phyloP scores from a whole-genome alignment of 2,329 filamentous ascomycete genomes.

The Parastagonospora avenae region DNA sequence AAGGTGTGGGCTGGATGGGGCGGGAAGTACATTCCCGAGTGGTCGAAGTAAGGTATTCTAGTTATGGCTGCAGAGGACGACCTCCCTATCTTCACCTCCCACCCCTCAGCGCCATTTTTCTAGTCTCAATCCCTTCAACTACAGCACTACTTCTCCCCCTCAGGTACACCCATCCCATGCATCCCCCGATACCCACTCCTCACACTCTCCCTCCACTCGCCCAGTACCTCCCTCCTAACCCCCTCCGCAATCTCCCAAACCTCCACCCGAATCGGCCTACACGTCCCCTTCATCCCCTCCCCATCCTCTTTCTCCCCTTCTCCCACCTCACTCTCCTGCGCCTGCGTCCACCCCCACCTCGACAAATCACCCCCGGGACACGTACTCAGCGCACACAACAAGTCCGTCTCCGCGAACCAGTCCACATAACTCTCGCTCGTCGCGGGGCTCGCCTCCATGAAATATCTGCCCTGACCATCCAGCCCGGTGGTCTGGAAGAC shows the following conservation, averaged over 20 bases:
- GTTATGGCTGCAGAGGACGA: too few species aligned
- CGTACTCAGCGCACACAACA: constrained; percentile 69
- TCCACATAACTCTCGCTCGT: constrained; percentile 61
- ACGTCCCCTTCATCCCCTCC: constrained; percentile 63
- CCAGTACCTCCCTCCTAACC: constrained; percentile 36
- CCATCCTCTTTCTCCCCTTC: too few species aligned
- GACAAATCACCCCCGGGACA: constrained; percentile 83
- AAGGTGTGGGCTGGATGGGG: too few species aligned
- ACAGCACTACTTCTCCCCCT: constrained; percentile 36
- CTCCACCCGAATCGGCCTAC: constrained; percentile 75
- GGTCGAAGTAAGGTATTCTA: too few species aligned
- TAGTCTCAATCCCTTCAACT: too few species aligned
- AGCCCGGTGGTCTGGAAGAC: constrained; percentile 84
- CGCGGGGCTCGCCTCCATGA: constrained; percentile 61
- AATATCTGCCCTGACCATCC: constrained; percentile 55
- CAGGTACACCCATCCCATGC: constrained; percentile 66
- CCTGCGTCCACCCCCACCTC: constrained; percentile 74
- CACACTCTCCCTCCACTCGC: constrained; percentile 67
- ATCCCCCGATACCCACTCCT: constrained; percentile 66
- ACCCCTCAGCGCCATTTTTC: too few species aligned
- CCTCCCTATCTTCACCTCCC: too few species aligned
- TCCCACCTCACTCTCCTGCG: constrained; percentile 52
- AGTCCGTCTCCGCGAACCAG: constrained; percentile 79
- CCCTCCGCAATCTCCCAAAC: constrained; percentile 67
- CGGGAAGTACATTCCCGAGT: too few species aligned